Evolutionary conservation across 768 basidiomycete species (phyloP), one percentile per base, ranked within the genome.

Genomic region (Lactarius tabidus): DNA sequence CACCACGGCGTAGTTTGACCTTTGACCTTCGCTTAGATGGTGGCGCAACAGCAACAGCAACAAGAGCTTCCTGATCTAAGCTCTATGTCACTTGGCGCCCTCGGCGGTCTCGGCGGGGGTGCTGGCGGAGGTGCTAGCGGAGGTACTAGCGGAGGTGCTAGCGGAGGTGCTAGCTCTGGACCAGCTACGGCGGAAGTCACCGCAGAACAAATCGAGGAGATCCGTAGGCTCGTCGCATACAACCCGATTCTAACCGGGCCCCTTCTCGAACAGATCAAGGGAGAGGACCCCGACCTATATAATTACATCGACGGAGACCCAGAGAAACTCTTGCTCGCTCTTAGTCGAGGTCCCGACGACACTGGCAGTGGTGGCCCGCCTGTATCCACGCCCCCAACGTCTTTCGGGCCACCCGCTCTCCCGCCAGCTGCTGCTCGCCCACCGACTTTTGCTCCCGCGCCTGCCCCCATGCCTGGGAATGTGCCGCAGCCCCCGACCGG

Each of bases 211-310:
- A 81, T 96, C 35, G 81, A 81, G 52, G 87, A 91, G 69, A 76
- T 98, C 39, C 87, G 93, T 38, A 78, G 90, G 64, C 75, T 91
- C 68, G 82, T 95, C 55, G 78, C 78, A 52, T 80, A 88, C 65
- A 95, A 98, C 73, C 96, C 95, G 0, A 85, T 79, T 6, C 71
- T 90, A 52, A 75, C 91, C 26, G 94, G 93, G 72, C 84, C 88
- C 0, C 67, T 97, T 53, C 78, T 98, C 45, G 93, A 97, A 74
- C 90, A 93, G 74, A 81, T 98, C 57, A 86, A 85, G 4, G 72
- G 75, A 17, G 77, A 79, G 58, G 94, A 98, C 75, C 96, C 96
- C 0, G 80, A 79, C 18, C 78, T 97, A 45, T 90, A 87, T 0
- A 84, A 89, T 68, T 48, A 79, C 60, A 78, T 98, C 58, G 84